Percentiles rank a stretch among this genome's conserved stretches.
These are phyloP conservation scores for Talaromyces sp. DNA, from an alignment of 2,329 filamentous ascomycete species.

Conservation along the genomic window DNA sequence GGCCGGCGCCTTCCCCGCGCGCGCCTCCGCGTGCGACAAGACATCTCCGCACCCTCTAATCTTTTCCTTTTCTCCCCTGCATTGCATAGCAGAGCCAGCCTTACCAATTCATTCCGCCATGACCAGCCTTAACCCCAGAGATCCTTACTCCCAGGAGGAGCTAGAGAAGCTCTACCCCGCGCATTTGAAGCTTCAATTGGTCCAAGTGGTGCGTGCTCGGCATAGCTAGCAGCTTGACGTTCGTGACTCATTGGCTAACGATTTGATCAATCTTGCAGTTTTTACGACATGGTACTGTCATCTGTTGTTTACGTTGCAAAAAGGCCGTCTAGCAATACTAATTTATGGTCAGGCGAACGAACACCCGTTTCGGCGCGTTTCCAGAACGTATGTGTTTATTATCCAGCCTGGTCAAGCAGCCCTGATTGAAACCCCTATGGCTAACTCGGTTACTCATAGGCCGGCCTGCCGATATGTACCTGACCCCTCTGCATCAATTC, in stretches of 20 bases:
- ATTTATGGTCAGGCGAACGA: constrained; percentile 53
- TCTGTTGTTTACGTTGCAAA: neutral
- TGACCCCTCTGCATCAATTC: neutral
- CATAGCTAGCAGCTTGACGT: neutral
- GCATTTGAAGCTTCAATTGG: constrained; percentile 74
- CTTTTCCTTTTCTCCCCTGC: neutral
- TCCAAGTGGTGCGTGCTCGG: constrained; percentile 63
- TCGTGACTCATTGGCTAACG: neutral
- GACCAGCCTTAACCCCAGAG: constrained; percentile 70
- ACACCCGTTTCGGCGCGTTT: constrained; percentile 87
- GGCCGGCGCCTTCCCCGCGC: neutral
- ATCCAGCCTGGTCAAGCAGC: neutral
- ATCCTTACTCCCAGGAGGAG: constrained; percentile 75
- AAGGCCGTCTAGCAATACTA: neutral
- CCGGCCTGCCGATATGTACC: constrained; percentile 47
- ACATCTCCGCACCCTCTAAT: neutral
- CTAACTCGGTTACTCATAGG: constrained; percentile 28
- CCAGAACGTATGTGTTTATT: constrained; percentile 54
- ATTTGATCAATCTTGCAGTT: constrained; percentile 39
- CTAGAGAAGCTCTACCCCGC: constrained; percentile 75
- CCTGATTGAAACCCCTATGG: constrained; percentile 6
- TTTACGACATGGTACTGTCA: constrained; percentile 61
- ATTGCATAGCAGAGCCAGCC: neutral
- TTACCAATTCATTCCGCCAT: constrained; percentile 45
- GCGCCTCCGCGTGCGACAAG: neutral